These are phyloP conservation scores for Aureobasidium sp. DNA, from an alignment of 2,329 filamentous ascomycete species.

Conservation along the genomic window DNA sequence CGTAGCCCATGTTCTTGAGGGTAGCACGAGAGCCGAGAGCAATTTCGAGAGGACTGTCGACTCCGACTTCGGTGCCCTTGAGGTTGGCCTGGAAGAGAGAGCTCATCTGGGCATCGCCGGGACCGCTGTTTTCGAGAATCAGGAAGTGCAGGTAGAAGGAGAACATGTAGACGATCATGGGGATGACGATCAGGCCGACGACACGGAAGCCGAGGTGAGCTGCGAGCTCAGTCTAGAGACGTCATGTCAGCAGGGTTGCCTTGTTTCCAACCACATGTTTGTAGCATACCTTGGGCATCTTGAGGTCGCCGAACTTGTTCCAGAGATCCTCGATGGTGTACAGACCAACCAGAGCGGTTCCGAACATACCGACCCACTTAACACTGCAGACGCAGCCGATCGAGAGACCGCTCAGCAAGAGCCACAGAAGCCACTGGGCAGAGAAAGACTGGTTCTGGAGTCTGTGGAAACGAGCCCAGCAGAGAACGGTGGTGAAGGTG, in stretches of 20 bases:
- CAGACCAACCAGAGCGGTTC: slow-evolving; percentile 86
- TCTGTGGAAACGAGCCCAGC: slow-evolving; percentile 95
- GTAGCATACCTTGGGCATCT: slow-evolving; percentile 69
- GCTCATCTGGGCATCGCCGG: slow-evolving; percentile 99
- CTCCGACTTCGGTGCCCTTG: slow-evolving; percentile 85
- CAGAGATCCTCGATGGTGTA: slow-evolving; percentile 96
- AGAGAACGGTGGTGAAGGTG: slow-evolving; percentile 94
- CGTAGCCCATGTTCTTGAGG: slow-evolving; percentile 99
- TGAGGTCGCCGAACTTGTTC: slow-evolving; percentile 93
- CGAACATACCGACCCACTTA: slow-evolving; percentile 95
- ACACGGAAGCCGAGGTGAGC: slow-evolving; percentile 76
- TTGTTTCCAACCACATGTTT: background rate
- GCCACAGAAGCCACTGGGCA: slow-evolving; percentile 88
- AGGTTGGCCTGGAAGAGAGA: slow-evolving; percentile 98
- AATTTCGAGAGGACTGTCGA: slow-evolving; percentile 87
- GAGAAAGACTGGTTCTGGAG: slow-evolving; percentile 81
- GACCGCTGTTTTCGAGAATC: slow-evolving; percentile 86
- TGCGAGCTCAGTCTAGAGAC: slow-evolving; percentile 53
- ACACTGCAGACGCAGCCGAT: slow-evolving; percentile 98
- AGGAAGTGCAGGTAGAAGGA: slow-evolving; percentile 94
- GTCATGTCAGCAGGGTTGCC: background rate
- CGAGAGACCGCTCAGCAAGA: slow-evolving; percentile 86
- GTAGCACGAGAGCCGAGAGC: slow-evolving; percentile 84
- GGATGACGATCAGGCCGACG: slow-evolving; percentile 79
- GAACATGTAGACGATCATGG: slow-evolving; percentile 86